Evolutionary conservation across 2,329 filamentous ascomycete species (phyloP).

Genomic region (Moelleriella libera): DNA sequence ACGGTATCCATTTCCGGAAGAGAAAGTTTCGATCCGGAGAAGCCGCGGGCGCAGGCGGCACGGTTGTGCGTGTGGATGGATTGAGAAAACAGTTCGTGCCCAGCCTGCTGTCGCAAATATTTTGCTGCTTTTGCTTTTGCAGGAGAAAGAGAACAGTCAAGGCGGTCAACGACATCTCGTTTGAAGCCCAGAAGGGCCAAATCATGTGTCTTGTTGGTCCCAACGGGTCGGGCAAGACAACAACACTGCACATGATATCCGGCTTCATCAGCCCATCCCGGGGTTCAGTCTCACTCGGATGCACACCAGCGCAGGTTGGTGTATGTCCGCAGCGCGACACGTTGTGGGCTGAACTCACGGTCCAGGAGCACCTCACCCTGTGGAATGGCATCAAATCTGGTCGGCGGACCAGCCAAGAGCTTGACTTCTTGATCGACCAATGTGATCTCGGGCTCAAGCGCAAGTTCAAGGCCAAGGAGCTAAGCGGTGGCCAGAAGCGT

Average conservation of each 20-base stretch:
- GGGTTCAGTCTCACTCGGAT: slow-evolving; percentile 44
- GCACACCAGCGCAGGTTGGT: slow-evolving; percentile 32
- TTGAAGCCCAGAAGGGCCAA: slow-evolving; percentile 44
- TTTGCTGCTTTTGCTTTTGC: slow-evolving; percentile 17
- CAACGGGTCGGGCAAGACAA: slow-evolving; percentile 59
- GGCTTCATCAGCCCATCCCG: slow-evolving; percentile 46
- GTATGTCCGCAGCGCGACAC: slow-evolving; percentile 54
- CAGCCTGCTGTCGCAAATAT: slow-evolving; percentile 7
- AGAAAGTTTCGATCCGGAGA: slow-evolving; percentile 10
- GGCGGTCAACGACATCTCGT: slow-evolving; percentile 47
- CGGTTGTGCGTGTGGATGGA: slow-evolving; percentile 8
- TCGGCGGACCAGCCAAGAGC: slow-evolving; percentile 25
- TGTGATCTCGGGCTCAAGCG: slow-evolving; percentile 49
- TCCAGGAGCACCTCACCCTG: slow-evolving; percentile 48
- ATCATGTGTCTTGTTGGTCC: slow-evolving; percentile 54
- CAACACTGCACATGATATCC: slow-evolving; percentile 53
- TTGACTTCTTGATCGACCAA: slow-evolving; percentile 35
- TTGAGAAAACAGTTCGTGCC: slow-evolving; percentile 18
- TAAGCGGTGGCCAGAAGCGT: slow-evolving; percentile 56
- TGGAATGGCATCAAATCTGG: slow-evolving; percentile 46
- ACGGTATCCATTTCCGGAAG: slow-evolving; percentile 19
- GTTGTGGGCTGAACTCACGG: slow-evolving; percentile 51
- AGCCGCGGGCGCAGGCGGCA: slow-evolving; percentile 8
- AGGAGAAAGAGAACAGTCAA: slow-evolving; percentile 18
- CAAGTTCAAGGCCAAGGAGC: slow-evolving; percentile 35